Evolutionary conservation across 495 filamentous ascomycete genomes (phyloP).

Genomic region (Penicillium diatomitis): DNA sequence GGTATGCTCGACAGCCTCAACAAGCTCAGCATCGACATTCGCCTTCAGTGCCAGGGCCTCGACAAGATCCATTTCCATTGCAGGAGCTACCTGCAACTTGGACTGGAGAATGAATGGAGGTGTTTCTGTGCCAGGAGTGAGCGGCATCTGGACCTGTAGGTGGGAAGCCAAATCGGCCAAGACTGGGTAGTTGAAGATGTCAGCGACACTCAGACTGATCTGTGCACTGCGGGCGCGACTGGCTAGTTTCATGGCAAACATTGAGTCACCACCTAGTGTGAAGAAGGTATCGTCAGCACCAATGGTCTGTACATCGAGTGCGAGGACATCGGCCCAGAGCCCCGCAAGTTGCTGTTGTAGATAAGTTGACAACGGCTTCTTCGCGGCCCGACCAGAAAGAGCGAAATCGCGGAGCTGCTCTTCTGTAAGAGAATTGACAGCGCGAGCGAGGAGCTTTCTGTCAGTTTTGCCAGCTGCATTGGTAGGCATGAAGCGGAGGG

Average conservation of each 20-base stretch:
- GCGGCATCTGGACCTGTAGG: background rate
- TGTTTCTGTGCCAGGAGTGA: slow-evolving; percentile 3
- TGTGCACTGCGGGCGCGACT: slow-evolving; percentile 1
- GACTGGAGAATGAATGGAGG: slow-evolving; percentile 1
- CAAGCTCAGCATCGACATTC: background rate
- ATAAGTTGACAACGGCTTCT: background rate
- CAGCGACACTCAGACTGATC: slow-evolving; percentile 11
- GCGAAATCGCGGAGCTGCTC: background rate
- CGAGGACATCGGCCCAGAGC: slow-evolving; percentile 25
- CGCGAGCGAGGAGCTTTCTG: background rate
- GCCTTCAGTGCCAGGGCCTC: slow-evolving; percentile 7
- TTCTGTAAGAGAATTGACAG: slow-evolving; percentile 10
- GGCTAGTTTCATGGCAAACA: slow-evolving; percentile 16
- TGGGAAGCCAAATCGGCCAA: slow-evolving; percentile 14
- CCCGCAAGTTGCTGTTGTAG: slow-evolving; percentile 17
- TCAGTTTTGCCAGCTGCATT: background rate
- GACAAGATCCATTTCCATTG: slow-evolving; percentile 6
- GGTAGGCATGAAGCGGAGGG: background rate
- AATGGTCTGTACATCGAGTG: slow-evolving; percentile 10
- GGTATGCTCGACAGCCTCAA: slow-evolving; percentile 4
- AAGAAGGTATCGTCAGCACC: slow-evolving; percentile 17
- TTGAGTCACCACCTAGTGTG: slow-evolving; percentile 17
- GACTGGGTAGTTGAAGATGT: slow-evolving; percentile 24
- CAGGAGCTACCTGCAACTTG: background rate
- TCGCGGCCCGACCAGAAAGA: background rate